phyloP scores from a whole-genome alignment of 75 land plant species.

The Pinus taeda region DNA sequence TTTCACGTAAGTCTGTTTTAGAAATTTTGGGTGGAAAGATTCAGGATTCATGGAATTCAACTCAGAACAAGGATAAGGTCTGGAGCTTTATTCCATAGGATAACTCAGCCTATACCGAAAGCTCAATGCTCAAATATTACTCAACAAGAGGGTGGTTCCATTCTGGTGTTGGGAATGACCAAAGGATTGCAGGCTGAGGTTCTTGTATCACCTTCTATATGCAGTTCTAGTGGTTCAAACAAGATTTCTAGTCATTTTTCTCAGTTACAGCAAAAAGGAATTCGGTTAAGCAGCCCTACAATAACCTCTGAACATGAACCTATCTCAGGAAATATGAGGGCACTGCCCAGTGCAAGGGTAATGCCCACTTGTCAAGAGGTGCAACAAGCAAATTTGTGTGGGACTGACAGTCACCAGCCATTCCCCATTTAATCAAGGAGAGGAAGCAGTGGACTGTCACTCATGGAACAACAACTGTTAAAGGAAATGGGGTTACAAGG shows the following conservation, averaged over 20 bases:
- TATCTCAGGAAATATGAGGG: neutral
- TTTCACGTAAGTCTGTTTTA: constrained; percentile 15
- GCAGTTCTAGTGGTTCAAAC: constrained; percentile 2
- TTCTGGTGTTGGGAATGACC: neutral
- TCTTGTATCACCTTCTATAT: neutral
- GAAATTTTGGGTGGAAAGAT: constrained; percentile 8
- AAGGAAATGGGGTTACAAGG: constrained; percentile 6
- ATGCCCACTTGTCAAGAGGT: neutral
- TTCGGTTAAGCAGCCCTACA: neutral
- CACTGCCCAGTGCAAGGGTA: neutral
- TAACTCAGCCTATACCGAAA: neutral
- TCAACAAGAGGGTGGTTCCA: constrained; percentile 8
- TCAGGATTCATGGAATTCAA: neutral
- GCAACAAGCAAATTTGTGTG: neutral
- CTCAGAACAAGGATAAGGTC: neutral
- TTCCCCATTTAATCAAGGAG: neutral
- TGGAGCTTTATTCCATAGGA: neutral
- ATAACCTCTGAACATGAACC: neutral
- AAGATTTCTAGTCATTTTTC: neutral
- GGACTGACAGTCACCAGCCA: neutral
- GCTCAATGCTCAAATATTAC: neutral
- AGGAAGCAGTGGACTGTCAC: neutral
- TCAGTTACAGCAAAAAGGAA: neutral
- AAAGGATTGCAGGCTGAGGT: neutral
- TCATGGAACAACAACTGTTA: neutral